A percentile compares a stretch with the other conserved stretches of the same genome.
Conservation (phyloP, 352 stramenopile species). For the Phytophthora europaea region DNA sequence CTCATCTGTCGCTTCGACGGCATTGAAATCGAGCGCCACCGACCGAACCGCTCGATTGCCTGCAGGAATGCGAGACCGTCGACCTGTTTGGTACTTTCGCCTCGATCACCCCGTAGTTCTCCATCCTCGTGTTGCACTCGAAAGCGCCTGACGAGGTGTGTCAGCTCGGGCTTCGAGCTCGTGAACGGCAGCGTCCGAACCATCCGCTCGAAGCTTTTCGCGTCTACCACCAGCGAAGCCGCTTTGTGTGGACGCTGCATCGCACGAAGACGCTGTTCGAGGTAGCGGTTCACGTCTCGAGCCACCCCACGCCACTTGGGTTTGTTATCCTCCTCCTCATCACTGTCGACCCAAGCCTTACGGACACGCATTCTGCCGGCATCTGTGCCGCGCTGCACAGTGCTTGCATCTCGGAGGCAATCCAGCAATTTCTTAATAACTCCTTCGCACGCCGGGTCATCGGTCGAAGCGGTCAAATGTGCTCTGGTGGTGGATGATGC, state of each 20-base stretch:
- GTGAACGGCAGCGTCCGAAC: constrained; percentile 51
- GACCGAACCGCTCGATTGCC: constrained; percentile 46
- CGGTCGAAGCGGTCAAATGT: constrained; percentile 7
- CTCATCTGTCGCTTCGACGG: constrained; percentile 17
- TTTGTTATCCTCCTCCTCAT: constrained; percentile 39
- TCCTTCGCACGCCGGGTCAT: constrained; percentile 51
- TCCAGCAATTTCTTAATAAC: constrained; percentile 67
- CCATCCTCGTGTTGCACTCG: not conserved
- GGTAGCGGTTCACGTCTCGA: constrained; percentile 55
- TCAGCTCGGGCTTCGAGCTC: constrained; percentile 49
- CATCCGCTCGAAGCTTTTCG: constrained; percentile 50
- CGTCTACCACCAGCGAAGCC: constrained; percentile 30
- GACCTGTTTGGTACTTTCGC: constrained; percentile 14
- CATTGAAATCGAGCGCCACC: constrained; percentile 39
- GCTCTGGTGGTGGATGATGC: constrained; percentile 7
- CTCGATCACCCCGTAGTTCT: not conserved
- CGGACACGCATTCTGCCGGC: not conserved
- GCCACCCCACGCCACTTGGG: constrained; percentile 58
- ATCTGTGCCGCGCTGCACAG: constrained; percentile 12
- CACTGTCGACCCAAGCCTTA: constrained; percentile 34
- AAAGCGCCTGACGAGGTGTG: constrained; percentile 39
- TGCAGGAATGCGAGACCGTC: constrained; percentile 50
- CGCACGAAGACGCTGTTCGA: constrained; percentile 44
- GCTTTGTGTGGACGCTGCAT: constrained; percentile 23
- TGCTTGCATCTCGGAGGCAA: constrained; percentile 41